Conservation (phyloP, 345 rosid species). For the Lepidium aucheri region DNA sequence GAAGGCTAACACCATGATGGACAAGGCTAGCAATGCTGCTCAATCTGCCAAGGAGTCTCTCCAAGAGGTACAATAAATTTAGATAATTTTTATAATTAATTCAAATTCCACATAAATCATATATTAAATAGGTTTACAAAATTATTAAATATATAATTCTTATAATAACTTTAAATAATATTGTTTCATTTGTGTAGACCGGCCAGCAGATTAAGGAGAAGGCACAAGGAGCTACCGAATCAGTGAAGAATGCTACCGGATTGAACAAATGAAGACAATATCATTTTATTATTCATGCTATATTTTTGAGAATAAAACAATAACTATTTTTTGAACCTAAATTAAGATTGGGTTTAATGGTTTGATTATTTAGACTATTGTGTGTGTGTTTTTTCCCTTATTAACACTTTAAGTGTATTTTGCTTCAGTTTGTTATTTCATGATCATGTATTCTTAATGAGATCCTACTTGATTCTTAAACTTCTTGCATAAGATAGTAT, state of each 20-base stretch:
- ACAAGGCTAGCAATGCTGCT: conserved; percentile 48
- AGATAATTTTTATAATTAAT: background rate
- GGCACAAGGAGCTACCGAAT: conserved; percentile 58
- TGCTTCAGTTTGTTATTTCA: background rate
- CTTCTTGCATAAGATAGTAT: background rate
- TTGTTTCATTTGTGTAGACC: conserved; percentile 27
- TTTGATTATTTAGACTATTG: background rate
- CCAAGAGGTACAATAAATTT: conserved; percentile 33
- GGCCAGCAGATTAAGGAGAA: conserved; percentile 48
- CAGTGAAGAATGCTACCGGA: conserved; percentile 53
- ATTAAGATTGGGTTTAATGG: background rate
- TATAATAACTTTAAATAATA: background rate
- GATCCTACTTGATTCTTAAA: background rate
- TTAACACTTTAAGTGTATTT: background rate
- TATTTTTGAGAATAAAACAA: background rate
- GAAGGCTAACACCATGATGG: conserved; percentile 47
- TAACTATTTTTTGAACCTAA: background rate
- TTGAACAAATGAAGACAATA: conserved; percentile 33
- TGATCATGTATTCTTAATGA: background rate
- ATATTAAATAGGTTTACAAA: background rate
- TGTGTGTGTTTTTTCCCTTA: background rate
- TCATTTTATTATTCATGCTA: background rate
- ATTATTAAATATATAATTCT: background rate
- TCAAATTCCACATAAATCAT: background rate
- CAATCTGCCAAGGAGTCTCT: conserved; percentile 57